Percentiles rank a stretch among this genome's conserved stretches.
Conservation (phyloP, 1,284 basidiomycete species). For the Cystodermella granulosa region DNA sequence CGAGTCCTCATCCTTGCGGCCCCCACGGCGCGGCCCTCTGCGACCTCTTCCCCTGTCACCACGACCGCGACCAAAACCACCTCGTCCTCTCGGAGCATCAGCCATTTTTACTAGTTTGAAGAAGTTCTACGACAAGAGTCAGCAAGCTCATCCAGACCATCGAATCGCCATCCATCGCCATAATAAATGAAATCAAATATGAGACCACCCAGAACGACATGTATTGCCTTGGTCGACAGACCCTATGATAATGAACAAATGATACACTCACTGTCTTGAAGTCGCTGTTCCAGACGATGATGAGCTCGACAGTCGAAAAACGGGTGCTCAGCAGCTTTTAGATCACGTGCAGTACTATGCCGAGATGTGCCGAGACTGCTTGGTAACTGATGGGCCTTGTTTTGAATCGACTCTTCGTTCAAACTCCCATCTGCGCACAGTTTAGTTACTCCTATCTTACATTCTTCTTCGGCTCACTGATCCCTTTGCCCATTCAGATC, state of each 20-base stretch:
- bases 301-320: slow-evolving; percentile 24
- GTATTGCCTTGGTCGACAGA: no score
- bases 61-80: slow-evolving; percentile 86
- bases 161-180: slow-evolving; percentile 34
- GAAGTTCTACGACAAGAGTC: slow-evolving; percentile 15
- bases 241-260: no score
- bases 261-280: slow-evolving; percentile 35
- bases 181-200: no score
- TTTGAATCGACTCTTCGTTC: no score
- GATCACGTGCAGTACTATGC: neutral
- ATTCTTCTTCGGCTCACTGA: no score
- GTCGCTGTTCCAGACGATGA: slow-evolving; percentile 36
- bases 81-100: slow-evolving; percentile 75
- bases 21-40: slow-evolving; percentile 89
- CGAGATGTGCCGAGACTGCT: neutral
- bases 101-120: slow-evolving; percentile 53
- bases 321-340: no score
- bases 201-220: no score
- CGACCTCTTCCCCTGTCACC: slow-evolving; percentile 80
- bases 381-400: neutral
- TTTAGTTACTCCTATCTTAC: no score
- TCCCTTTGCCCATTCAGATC: neutral
- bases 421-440: no score
- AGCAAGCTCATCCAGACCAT: slow-evolving; percentile 31
- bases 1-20: slow-evolving; percentile 98